These are phyloP conservation scores for Mortierella sp. DNA, from an alignment of 371 early-diverging fungal genomes.

Conservation along the genomic window DNA sequence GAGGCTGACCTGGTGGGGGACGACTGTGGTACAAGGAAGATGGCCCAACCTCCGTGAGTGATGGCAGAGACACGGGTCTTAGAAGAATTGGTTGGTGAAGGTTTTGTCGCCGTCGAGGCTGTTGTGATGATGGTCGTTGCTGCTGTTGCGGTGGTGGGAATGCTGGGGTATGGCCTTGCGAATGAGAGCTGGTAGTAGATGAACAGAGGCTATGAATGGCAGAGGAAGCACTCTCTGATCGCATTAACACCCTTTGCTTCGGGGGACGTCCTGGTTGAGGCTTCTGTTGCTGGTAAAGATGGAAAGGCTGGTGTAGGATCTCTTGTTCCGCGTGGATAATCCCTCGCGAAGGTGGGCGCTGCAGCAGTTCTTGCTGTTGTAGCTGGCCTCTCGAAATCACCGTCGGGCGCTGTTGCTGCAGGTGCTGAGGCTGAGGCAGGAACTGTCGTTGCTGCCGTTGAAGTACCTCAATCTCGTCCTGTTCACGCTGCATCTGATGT, in stretches of 20 bases:
- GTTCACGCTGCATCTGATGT: slow-evolving; percentile 37
- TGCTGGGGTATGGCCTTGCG: slow-evolving; percentile 2
- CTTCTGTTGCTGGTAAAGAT: slow-evolving; percentile 11
- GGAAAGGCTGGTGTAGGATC: not conserved
- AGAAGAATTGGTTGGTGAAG: slow-evolving; percentile 32
- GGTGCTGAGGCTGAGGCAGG: slow-evolving; percentile 1
- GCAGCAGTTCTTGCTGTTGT: slow-evolving; percentile 2
- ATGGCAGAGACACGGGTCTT: slow-evolving; percentile 27
- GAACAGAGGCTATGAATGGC: slow-evolving; percentile 4
- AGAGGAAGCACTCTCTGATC: slow-evolving; percentile 30
- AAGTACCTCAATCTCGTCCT: slow-evolving; percentile 20
- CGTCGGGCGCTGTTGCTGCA: slow-evolving; percentile 4
- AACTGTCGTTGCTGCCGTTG: slow-evolving; percentile 5
- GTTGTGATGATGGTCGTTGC: not conserved
- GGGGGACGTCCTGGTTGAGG: slow-evolving; percentile 31
- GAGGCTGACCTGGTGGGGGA: slow-evolving; percentile 45
- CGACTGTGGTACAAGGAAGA: slow-evolving; percentile 12
- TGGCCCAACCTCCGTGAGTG: not conserved
- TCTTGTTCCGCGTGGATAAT: slow-evolving; percentile 5
- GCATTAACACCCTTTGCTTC: slow-evolving; percentile 28
- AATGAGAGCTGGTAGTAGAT: not conserved
- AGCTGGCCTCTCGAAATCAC: not conserved
- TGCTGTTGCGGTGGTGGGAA: not conserved
- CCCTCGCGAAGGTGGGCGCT: not conserved
- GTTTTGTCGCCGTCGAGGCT: slow-evolving; percentile 18